A percentile compares a stretch with the other conserved stretches of the same genome.
Evolutionary conservation across 2,329 filamentous ascomycete genomes (phyloP).

Genomic region (Nakataea oryzae): DNA sequence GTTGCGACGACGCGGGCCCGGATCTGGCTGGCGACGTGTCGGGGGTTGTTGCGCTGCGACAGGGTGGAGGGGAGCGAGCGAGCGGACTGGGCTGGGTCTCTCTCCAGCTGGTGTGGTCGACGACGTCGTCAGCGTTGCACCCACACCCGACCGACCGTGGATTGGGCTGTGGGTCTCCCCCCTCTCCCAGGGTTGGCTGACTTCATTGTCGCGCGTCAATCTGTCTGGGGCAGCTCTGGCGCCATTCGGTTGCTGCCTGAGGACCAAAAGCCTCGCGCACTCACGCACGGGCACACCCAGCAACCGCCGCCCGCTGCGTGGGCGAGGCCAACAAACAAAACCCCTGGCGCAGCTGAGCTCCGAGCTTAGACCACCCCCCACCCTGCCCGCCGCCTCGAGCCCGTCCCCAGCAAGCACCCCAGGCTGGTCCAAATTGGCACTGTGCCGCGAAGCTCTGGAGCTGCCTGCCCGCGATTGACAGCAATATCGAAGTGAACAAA

Average conservation of each 20-base stretch:
- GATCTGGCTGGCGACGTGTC: not conserved
- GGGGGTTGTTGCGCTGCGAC: not conserved
- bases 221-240: too few species aligned
- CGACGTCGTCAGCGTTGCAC: not conserved
- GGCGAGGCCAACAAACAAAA: not conserved
- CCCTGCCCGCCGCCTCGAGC: not conserved
- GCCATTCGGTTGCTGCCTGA: not conserved
- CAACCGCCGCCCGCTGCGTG: too few species aligned
- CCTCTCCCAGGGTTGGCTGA: too few species aligned
- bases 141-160: not conserved
- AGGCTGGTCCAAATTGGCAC: not conserved
- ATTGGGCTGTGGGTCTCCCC: not conserved
- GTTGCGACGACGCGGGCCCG: not conserved
- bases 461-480: conserved; percentile 3
- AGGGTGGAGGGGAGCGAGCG: not conserved
- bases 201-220: not conserved
- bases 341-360: not conserved
- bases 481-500: not conserved
- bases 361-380: conserved; percentile 1
- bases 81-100: not conserved
- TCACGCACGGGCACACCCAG: too few species aligned
- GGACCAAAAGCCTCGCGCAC: not conserved
- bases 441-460: conserved; percentile 6
- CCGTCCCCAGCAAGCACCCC: not conserved
- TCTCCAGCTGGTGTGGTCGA: not conserved